Conservation (phyloP, 1,284 basidiomycete genomes). For the Rhodotorula glutinis region DNA sequence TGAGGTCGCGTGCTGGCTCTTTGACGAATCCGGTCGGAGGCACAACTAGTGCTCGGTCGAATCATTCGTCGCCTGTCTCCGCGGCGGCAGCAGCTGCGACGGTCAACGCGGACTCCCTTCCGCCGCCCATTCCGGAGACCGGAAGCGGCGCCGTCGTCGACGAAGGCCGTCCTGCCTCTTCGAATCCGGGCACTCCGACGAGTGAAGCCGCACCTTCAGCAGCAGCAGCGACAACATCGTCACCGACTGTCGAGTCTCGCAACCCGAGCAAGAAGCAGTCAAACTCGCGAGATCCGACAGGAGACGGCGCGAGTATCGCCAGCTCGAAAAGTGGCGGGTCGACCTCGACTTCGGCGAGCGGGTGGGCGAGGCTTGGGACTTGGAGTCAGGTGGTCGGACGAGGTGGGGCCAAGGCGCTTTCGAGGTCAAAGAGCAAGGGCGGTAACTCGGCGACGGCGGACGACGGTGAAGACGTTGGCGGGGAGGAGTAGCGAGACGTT, state of each 20-base stretch:
- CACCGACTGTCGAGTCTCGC: background rate
- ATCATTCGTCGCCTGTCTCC: background rate
- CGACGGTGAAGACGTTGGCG: background rate
- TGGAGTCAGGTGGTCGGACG: conserved; percentile 34
- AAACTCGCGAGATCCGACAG: background rate
- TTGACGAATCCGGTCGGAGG: background rate
- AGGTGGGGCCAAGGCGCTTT: background rate
- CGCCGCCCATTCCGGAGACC: background rate
- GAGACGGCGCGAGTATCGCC: background rate
- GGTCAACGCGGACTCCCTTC: background rate
- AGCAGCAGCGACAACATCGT: background rate
- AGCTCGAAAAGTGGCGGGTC: background rate
- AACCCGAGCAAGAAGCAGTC: background rate
- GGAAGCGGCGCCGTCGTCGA: too few species aligned
- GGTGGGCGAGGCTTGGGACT: conserved; percentile 24
- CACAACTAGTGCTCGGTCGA: background rate
- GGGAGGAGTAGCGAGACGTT: too few species aligned
- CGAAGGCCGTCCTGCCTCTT: too few species aligned
- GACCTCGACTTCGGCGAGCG: background rate
- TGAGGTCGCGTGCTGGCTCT: background rate
- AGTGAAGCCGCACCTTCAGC: too few species aligned
- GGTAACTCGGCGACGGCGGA: background rate
- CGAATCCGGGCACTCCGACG: background rate
- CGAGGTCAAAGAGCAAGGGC: background rate
- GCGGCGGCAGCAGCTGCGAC: background rate